Evolutionary conservation across 176 grass and related monocot species (phyloP).

Genomic region (Carex cristatella): DNA sequence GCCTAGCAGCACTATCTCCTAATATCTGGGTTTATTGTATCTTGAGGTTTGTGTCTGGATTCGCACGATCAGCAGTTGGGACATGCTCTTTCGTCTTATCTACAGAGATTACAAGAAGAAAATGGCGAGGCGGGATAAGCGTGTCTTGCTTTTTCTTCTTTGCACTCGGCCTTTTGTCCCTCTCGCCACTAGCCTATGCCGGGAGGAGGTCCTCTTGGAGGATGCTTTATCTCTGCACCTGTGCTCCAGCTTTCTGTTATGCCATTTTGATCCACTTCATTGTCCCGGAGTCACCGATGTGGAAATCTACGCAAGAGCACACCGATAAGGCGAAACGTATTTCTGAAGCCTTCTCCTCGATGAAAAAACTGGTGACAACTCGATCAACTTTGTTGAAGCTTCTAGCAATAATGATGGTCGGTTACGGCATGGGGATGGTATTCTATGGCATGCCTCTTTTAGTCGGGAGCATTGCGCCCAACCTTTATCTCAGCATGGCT

Average conservation of each 20-base stretch:
- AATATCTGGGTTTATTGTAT: constrained; percentile 73
- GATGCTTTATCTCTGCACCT: constrained; percentile 59
- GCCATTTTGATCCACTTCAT: constrained; percentile 36
- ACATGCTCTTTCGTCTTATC: constrained; percentile 57
- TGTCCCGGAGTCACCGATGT: constrained; percentile 60
- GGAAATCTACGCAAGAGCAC: constrained; percentile 25
- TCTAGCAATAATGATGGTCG: constrained; percentile 35
- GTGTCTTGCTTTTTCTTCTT: constrained; percentile 48
- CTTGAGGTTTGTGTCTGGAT: constrained; percentile 57
- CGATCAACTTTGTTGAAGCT: constrained; percentile 54
- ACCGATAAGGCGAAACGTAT: not conserved
- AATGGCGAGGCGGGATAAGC: constrained; percentile 52
- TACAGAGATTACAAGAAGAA: constrained; percentile 45
- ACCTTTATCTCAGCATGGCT: constrained; percentile 66
- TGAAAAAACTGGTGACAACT: constrained; percentile 33
- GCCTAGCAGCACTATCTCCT: constrained; percentile 45
- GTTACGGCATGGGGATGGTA: constrained; percentile 52
- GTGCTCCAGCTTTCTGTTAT: constrained; percentile 44
- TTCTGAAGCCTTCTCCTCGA: constrained; percentile 27
- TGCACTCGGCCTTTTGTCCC: constrained; percentile 61
- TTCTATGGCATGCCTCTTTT: constrained; percentile 88
- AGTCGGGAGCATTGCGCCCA: constrained; percentile 50
- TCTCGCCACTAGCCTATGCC: constrained; percentile 51
- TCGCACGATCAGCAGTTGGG: constrained; percentile 47
- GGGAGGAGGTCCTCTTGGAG: constrained; percentile 51